Conservation (phyloP, 2,329 filamentous ascomycete species). For the Hymenoscyphus fructigenus region DNA sequence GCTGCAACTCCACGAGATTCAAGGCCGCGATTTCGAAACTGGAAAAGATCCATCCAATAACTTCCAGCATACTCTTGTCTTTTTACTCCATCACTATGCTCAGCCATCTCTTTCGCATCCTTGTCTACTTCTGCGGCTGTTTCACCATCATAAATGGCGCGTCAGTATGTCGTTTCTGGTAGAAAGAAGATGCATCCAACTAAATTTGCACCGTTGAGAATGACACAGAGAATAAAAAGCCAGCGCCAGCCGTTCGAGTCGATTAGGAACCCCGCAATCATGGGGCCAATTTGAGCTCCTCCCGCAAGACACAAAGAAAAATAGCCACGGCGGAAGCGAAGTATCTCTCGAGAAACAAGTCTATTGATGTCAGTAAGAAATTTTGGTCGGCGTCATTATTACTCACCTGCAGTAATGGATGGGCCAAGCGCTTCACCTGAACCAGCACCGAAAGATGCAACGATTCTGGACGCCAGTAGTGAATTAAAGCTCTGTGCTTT, state of each 20-base stretch:
- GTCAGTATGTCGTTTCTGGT: constrained; percentile 38
- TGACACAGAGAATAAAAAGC: constrained; percentile 39
- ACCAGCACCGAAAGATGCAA: constrained; percentile 27
- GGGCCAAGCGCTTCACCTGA: constrained; percentile 37
- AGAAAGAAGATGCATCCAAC: constrained; percentile 36
- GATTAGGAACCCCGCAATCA: constrained; percentile 39
- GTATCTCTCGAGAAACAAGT: constrained; percentile 23
- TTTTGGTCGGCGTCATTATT: neutral
- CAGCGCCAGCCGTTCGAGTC: constrained; percentile 39
- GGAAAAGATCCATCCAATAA: constrained; percentile 36
- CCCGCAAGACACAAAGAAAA: constrained; percentile 37
- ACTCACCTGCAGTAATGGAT: constrained; percentile 33
- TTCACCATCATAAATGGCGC: constrained; percentile 30
- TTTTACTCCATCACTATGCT: constrained; percentile 16
- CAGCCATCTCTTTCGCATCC: constrained; percentile 22
- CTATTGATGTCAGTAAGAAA: neutral
- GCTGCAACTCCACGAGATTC: constrained; percentile 21
- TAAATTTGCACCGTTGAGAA: constrained; percentile 36
- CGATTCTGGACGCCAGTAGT: no score
- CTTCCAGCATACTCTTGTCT: constrained; percentile 28
- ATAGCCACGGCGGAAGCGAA: constrained; percentile 36
- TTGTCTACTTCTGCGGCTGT: constrained; percentile 27
- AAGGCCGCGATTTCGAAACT: constrained; percentile 26
- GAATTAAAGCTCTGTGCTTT: no score
- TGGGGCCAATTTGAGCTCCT: constrained; percentile 38